Evolutionary conservation across 306 rosid genomes (phyloP).

Genomic region (Canavalia ensiformis): DNA sequence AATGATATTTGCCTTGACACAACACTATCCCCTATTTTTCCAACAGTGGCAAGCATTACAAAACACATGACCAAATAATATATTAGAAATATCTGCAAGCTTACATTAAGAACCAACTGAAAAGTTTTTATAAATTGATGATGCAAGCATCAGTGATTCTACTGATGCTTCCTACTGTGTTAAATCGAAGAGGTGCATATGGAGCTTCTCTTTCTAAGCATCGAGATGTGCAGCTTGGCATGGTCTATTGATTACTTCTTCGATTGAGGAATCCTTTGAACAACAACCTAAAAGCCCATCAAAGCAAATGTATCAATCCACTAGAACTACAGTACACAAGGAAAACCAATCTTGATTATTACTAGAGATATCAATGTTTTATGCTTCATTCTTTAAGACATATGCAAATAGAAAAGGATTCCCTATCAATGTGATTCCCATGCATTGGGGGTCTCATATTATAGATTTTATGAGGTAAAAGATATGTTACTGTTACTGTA

Average conservation of each 20-base stretch:
- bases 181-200: conserved; percentile 14
- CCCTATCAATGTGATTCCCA: background rate
- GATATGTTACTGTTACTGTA: background rate
- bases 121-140: conserved; percentile 27
- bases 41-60: conserved; percentile 12
- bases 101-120: conserved; percentile 19
- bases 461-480: background rate
- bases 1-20: too few relatives aligned
- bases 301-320: conserved; percentile 30
- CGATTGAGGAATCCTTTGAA: conserved; percentile 63
- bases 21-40: too few relatives aligned
- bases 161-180: conserved; percentile 1
- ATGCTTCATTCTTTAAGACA: background rate
- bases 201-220: conserved; percentile 19
- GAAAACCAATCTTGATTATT: background rate
- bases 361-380: background rate
- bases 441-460: background rate
- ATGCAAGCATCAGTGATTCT: conserved; percentile 26
- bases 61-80: background rate
- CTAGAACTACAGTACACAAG: background rate
- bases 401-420: conserved; percentile 6
- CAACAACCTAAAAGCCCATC: conserved; percentile 51
- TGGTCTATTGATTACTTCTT: conserved; percentile 49
- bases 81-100: conserved; percentile 22
- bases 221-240: conserved; percentile 33